phyloP scores from a whole-genome alignment of 2,329 filamentous ascomycete species.

The Alternaria alternata region DNA sequence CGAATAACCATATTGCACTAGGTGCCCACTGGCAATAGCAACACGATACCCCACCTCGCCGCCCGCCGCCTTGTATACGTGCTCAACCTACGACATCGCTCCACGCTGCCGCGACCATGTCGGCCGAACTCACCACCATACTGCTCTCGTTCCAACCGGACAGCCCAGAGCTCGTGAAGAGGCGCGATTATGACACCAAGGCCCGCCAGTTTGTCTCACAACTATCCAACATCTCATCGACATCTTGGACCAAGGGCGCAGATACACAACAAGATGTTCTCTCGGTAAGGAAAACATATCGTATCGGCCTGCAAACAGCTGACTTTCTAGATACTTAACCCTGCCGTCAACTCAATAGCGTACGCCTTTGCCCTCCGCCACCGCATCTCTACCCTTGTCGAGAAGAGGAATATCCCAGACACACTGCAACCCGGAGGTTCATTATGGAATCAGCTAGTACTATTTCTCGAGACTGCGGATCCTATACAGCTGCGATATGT shows the following conservation, averaged over 20 bases:
- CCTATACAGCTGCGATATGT: slow-evolving; percentile 64
- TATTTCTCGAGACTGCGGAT: slow-evolving; percentile 61
- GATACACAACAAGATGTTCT: slow-evolving; percentile 53
- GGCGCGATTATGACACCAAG: slow-evolving; percentile 51
- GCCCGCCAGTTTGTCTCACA: slow-evolving; percentile 46
- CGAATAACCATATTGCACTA: background rate
- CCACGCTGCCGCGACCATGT: slow-evolving; percentile 30
- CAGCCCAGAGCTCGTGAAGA: slow-evolving; percentile 40
- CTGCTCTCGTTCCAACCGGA: slow-evolving; percentile 49
- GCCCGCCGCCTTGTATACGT: slow-evolving; percentile 17
- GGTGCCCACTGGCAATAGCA: background rate
- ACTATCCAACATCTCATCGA: slow-evolving; percentile 43
- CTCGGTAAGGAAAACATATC: slow-evolving; percentile 34
- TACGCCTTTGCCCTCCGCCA: slow-evolving; percentile 65
- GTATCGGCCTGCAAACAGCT: slow-evolving; percentile 5
- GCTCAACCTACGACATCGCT: slow-evolving; percentile 10
- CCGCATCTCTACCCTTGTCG: slow-evolving; percentile 53
- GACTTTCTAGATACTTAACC: slow-evolving; percentile 58
- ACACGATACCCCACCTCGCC: slow-evolving; percentile 29
- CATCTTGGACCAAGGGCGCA: slow-evolving; percentile 46
- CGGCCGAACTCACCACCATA: slow-evolving; percentile 38
- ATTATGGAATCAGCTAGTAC: slow-evolving; percentile 60
- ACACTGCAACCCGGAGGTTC: slow-evolving; percentile 54
- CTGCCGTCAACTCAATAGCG: slow-evolving; percentile 65
- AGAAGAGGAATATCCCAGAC: slow-evolving; percentile 50